Conservation (phyloP, 345 rosid species). For the Eucalyptus tenuipes region DNA sequence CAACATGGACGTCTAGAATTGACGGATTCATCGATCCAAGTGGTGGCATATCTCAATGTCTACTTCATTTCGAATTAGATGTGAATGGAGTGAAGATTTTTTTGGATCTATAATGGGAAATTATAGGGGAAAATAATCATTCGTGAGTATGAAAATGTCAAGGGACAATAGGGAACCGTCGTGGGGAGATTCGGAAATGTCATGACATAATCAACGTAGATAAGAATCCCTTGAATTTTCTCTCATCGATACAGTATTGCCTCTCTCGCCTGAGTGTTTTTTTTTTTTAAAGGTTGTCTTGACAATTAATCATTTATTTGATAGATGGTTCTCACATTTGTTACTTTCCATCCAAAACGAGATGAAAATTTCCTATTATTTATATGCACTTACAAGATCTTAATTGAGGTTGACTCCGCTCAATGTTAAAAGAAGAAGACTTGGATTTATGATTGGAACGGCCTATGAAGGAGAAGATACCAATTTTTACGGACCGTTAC, state of each 20-base stretch:
- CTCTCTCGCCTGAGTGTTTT: background rate
- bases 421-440: too few species aligned
- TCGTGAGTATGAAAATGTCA: too few species aligned
- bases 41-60: too few species aligned
- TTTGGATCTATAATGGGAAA: too few species aligned
- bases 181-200: background rate
- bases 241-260: background rate
- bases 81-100: too few species aligned
- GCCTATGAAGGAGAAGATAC: background rate
- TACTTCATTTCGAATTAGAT: too few species aligned
- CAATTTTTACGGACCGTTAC: background rate
- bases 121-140: too few species aligned
- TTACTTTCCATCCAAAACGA: too few species aligned
- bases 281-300: background rate
- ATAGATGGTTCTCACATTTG: background rate
- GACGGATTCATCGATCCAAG: too few species aligned
- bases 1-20: too few species aligned
- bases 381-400: background rate
- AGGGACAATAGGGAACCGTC: background rate
- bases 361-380: background rate
- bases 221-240: background rate
- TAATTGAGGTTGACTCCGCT: background rate
- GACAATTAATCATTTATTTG: background rate
- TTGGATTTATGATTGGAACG: background rate
- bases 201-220: background rate